A percentile compares a stretch with the other conserved stretches of the same genome.
Evolutionary conservation across 305 asterid genomes (phyloP).

Genomic region (Plantago lanceolata): DNA sequence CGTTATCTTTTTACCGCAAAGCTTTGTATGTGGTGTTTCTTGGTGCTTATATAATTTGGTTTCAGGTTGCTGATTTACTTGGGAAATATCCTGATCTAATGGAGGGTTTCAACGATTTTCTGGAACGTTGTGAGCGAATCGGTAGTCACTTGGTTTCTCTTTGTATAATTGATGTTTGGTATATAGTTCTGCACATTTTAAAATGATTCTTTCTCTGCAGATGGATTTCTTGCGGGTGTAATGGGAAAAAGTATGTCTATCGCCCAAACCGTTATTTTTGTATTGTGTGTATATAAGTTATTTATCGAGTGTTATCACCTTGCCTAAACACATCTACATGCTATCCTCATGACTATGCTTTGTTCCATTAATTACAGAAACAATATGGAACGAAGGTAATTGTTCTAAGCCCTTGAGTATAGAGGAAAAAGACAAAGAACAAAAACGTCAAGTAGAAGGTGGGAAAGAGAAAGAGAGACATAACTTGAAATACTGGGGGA

Average conservation of each 20-base stretch:
- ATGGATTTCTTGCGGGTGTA: slow-evolving; percentile 96
- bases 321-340: not conserved
- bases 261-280: slow-evolving; percentile 12
- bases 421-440: slow-evolving; percentile 82
- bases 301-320: slow-evolving; percentile 13
- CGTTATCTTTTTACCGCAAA: too few relatives aligned
- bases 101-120: slow-evolving; percentile 87
- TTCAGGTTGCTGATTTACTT: slow-evolving; percentile 85
- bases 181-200: slow-evolving; percentile 24
- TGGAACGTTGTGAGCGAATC: slow-evolving; percentile 90
- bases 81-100: slow-evolving; percentile 94
- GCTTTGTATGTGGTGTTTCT: not conserved
- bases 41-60: slow-evolving; percentile 25
- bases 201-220: slow-evolving; percentile 47
- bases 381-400: slow-evolving; percentile 80
- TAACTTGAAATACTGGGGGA: slow-evolving; percentile 82
- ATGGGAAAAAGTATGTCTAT: slow-evolving; percentile 84
- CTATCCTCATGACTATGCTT: slow-evolving; percentile 4
- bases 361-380: slow-evolving; percentile 50
- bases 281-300: not conserved
- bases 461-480: slow-evolving; percentile 78
- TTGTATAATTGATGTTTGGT: slow-evolving; percentile 15
- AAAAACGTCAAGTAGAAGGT: slow-evolving; percentile 67
- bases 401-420: slow-evolving; percentile 57
- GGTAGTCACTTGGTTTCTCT: slow-evolving; percentile 46